phyloP scores from a whole-genome alignment of 176 grass and related monocot genomes.

The Hyparrhenia diplandra region DNA sequence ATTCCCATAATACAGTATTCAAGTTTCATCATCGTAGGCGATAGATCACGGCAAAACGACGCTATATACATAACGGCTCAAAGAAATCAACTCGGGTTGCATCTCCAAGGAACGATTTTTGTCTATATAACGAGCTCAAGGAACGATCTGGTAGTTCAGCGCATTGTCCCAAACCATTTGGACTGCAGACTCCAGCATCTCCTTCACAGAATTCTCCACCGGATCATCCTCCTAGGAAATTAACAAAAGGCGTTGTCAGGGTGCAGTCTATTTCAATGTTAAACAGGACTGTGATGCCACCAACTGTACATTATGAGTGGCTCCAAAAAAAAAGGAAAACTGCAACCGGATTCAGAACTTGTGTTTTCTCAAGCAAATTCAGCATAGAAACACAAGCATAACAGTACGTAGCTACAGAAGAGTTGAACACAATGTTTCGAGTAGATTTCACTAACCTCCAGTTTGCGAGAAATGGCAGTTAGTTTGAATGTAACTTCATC shows the following conservation, averaged over 20 bases:
- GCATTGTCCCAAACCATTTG: slow-evolving; percentile 31
- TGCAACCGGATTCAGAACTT: neutral
- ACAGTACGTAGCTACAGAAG: neutral
- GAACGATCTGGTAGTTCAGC: slow-evolving; percentile 13
- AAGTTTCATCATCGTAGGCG: neutral
- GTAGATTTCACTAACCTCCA: slow-evolving; percentile 51
- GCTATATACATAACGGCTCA: neutral
- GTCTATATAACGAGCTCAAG: neutral
- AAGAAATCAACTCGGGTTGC: neutral
- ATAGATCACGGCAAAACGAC: neutral
- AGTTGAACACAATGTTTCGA: neutral
- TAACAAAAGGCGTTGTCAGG: neutral
- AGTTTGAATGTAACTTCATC: slow-evolving; percentile 65
- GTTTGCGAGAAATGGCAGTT: slow-evolving; percentile 22
- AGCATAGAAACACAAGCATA: neutral
- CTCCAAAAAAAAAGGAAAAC: too few species aligned
- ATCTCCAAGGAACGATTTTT: neutral
- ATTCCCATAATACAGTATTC: neutral
- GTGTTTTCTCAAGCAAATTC: neutral
- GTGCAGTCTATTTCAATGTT: too few species aligned
- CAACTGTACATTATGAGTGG: too few species aligned
- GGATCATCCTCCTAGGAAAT: slow-evolving; percentile 10
- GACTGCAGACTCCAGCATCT: slow-evolving; percentile 33
- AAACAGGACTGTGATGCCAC: too few species aligned
- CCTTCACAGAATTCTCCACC: neutral